Conservation (phyloP, 208 protist species). For the Borovskyia barvae region DNA sequence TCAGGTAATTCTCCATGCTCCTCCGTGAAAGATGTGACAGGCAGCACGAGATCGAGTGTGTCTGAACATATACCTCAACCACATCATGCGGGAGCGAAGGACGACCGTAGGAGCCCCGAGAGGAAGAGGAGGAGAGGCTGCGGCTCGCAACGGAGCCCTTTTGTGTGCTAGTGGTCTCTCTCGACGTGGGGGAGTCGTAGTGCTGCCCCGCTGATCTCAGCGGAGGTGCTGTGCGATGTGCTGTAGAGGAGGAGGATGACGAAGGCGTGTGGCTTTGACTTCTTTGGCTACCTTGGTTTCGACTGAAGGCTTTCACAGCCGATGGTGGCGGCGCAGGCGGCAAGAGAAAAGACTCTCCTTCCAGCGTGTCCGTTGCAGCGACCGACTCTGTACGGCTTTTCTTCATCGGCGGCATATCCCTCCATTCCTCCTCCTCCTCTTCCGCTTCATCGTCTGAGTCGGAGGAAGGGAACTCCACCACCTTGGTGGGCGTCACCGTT, state of each 20-base stretch:
- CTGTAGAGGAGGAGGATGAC: constrained; percentile 4
- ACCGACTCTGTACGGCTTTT: constrained; percentile 5
- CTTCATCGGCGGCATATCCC: constrained; percentile 6
- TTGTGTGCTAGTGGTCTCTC: no score
- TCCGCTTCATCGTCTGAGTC: constrained; percentile 7
- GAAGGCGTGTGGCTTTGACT: constrained; percentile 2
- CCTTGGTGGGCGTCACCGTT: constrained; percentile 39
- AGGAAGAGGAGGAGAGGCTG: no score
- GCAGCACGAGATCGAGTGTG: constrained; percentile 45
- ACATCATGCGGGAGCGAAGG: constrained; percentile 29
- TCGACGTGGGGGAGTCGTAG: no score
- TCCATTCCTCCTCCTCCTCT: background rate
- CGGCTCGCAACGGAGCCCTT: no score
- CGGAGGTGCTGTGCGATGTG: no score
- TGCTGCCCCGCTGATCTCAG: no score
- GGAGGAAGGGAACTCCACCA: constrained; percentile 2
- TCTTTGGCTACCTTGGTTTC: background rate
- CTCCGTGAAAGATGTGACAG: constrained; percentile 28
- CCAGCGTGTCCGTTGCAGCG: background rate
- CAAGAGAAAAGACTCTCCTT: constrained; percentile 1
- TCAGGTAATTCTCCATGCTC: constrained; percentile 38
- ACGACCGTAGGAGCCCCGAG: background rate
- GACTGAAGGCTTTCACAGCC: constrained; percentile 6
- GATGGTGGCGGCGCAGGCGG: constrained; percentile 26
- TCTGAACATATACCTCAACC: constrained; percentile 42